phyloP scores from a whole-genome alignment of 169 alveolate species.

The Cryptosporidium tyzzeri region DNA sequence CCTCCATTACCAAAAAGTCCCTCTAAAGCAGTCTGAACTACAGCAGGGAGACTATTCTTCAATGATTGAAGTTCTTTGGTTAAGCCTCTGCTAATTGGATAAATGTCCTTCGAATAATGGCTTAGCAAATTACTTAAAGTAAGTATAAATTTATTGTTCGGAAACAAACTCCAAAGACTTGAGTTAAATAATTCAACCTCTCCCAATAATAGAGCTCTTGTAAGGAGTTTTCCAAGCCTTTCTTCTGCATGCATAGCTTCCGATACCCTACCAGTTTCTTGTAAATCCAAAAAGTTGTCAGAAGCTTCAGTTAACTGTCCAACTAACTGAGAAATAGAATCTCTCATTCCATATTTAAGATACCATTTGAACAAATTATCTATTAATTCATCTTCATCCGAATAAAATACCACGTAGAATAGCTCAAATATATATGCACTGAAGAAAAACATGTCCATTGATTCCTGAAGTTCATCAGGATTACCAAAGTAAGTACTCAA shows the following conservation, averaged over 20 bases:
- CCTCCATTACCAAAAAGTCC: slow-evolving; percentile 49
- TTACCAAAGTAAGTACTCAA: slow-evolving; percentile 9
- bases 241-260: slow-evolving; percentile 27
- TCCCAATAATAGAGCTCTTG: slow-evolving; percentile 31
- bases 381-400: slow-evolving; percentile 24
- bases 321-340: slow-evolving; percentile 24
- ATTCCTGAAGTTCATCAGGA: slow-evolving; percentile 3
- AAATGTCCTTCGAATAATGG: slow-evolving; percentile 22
- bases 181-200: slow-evolving; percentile 52
- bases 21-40: slow-evolving; percentile 41
- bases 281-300: slow-evolving; percentile 44
- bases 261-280: slow-evolving; percentile 9
- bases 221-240: slow-evolving; percentile 16
- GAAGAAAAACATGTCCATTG: slow-evolving; percentile 61
- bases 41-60: slow-evolving; percentile 28
- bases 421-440: slow-evolving; percentile 62
- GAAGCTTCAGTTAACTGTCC: slow-evolving; percentile 38
- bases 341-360: slow-evolving; percentile 57
- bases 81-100: slow-evolving; percentile 5
- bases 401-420: slow-evolving; percentile 44
- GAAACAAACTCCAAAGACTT: slow-evolving; percentile 48
- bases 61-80: slow-evolving; percentile 4
- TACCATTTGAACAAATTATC: slow-evolving; percentile 48
- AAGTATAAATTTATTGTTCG: slow-evolving; percentile 24
- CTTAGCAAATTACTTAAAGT: slow-evolving; percentile 10